A percentile compares a stretch with the other conserved stretches of the same genome.
These are phyloP conservation scores for Dipodascus geniculatus DNA, from an alignment of 805 yeast genomes.

Conservation along the genomic window DNA sequence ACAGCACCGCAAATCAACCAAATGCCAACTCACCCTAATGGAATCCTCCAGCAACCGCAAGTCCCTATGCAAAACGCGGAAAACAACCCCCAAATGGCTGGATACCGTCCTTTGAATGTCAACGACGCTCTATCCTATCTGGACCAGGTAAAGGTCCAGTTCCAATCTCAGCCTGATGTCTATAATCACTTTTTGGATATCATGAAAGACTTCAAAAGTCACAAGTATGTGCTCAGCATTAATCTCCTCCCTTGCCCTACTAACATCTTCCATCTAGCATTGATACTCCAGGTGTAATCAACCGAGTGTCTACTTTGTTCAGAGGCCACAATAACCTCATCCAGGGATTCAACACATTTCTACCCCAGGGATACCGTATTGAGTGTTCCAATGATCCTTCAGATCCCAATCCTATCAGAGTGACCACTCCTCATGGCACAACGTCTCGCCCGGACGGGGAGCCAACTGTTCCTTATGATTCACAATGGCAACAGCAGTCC, in stretches of 20 bases:
- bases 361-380: constrained; percentile 91
- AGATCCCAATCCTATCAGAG: constrained; percentile 86
- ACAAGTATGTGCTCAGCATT: constrained; percentile 40
- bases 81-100: constrained; percentile 19
- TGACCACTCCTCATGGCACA: constrained; percentile 91
- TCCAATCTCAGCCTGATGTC: constrained; percentile 85
- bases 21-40: constrained; percentile 9
- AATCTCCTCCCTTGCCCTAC: neutral
- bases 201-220: constrained; percentile 97
- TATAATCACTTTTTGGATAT: constrained; percentile 93
- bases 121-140: constrained; percentile 91
- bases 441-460: constrained; percentile 49
- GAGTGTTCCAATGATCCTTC: constrained; percentile 83
- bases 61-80: constrained; percentile 8
- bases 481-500: constrained; percentile 9
- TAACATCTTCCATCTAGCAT: constrained; percentile 29
- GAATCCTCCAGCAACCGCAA: constrained; percentile 7
- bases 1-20: constrained; percentile 9
- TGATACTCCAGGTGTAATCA: constrained; percentile 98
- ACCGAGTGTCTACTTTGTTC: constrained; percentile 81
- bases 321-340: constrained; percentile 86
- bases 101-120: constrained; percentile 65
- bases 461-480: constrained; percentile 16
- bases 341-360: constrained; percentile 94
- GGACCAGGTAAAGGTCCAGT: constrained; percentile 91